Evolutionary conservation across 1,139 yeast genomes (phyloP).

Genomic region (Diutina siamensis): DNA sequence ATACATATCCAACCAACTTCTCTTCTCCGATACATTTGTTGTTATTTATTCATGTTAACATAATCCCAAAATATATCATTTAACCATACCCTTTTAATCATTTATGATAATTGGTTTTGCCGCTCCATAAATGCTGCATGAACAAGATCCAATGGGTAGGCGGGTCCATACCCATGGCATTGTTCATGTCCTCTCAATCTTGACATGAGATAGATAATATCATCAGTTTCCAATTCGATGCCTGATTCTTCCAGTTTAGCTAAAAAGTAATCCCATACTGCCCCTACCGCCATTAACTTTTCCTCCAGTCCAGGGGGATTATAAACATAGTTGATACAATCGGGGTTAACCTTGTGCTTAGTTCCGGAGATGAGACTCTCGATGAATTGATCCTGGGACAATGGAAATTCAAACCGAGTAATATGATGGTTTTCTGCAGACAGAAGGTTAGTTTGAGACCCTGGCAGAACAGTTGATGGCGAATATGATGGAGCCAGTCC

Average conservation of each 20-base stretch:
- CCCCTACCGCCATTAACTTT: slow-evolving; percentile 58
- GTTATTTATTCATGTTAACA: no score
- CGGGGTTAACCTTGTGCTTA: slow-evolving; percentile 13
- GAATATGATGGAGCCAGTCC: no score
- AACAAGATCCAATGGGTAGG: slow-evolving; percentile 44
- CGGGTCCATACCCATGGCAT: slow-evolving; percentile 82
- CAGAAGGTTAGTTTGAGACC: background rate
- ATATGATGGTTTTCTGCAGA: background rate
- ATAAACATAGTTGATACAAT: slow-evolving; percentile 15
- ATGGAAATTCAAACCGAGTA: slow-evolving; percentile 24
- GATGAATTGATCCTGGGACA: slow-evolving; percentile 25
- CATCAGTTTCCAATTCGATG: slow-evolving; percentile 33
- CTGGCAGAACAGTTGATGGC: background rate
- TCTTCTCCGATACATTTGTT: no score
- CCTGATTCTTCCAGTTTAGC: slow-evolving; percentile 35
- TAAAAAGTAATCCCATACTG: slow-evolving; percentile 70
- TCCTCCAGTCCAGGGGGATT: slow-evolving; percentile 15
- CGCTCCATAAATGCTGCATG: no score
- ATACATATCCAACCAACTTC: no score
- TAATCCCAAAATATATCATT: no score
- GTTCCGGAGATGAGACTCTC: slow-evolving; percentile 16
- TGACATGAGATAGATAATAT: slow-evolving; percentile 46
- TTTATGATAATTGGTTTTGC: no score
- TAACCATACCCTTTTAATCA: no score
- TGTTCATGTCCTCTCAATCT: slow-evolving; percentile 52